Percentiles rank a stretch among this genome's conserved stretches.
Conservation (phyloP, 176 grass and related monocot genomes). For the Miscanthus lutarioriparius region DNA sequence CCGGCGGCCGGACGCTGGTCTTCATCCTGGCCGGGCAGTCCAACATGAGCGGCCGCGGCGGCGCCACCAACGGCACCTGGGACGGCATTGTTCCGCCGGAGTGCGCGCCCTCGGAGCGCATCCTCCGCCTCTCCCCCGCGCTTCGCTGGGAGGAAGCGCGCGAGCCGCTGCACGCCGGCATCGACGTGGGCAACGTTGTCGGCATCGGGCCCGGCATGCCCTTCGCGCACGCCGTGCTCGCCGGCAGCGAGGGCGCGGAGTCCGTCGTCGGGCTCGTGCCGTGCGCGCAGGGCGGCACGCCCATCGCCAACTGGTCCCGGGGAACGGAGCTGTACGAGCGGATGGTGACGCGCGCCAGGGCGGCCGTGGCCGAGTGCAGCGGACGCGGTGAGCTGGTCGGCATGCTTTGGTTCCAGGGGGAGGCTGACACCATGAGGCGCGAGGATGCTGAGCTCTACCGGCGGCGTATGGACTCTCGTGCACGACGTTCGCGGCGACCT, state of each 20-base stretch:
- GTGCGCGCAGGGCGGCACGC: slow-evolving; percentile 65
- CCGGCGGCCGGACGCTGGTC: slow-evolving; percentile 27
- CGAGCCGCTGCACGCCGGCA: slow-evolving; percentile 73
- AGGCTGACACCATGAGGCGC: slow-evolving; percentile 50
- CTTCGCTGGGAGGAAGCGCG: slow-evolving; percentile 61
- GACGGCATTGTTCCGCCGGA: slow-evolving; percentile 52
- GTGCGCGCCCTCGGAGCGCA: slow-evolving; percentile 45
- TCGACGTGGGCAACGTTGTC: slow-evolving; percentile 54
- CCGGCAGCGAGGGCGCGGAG: no score
- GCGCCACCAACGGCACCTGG: slow-evolving; percentile 44
- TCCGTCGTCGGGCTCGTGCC: slow-evolving; percentile 55
- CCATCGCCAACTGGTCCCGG: slow-evolving; percentile 51
- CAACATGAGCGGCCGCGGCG: slow-evolving; percentile 81
- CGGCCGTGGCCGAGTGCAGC: not conserved
- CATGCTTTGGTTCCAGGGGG: slow-evolving; percentile 71
- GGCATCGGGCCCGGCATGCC: slow-evolving; percentile 67
- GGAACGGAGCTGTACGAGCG: slow-evolving; percentile 45
- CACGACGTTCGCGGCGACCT: slow-evolving; percentile 48
- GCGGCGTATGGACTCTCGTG: slow-evolving; percentile 38
- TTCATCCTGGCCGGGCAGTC: slow-evolving; percentile 75
- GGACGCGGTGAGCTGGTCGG: slow-evolving; percentile 28
- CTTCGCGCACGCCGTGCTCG: slow-evolving; percentile 47
- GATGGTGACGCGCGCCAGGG: slow-evolving; percentile 41
- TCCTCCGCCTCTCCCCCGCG: slow-evolving; percentile 40
- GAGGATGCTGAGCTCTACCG: slow-evolving; percentile 46